A percentile compares a stretch with the other conserved stretches of the same genome.
phyloP scores from a whole-genome alignment of 345 rosid genomes.

The Hevea brasiliensis region DNA sequence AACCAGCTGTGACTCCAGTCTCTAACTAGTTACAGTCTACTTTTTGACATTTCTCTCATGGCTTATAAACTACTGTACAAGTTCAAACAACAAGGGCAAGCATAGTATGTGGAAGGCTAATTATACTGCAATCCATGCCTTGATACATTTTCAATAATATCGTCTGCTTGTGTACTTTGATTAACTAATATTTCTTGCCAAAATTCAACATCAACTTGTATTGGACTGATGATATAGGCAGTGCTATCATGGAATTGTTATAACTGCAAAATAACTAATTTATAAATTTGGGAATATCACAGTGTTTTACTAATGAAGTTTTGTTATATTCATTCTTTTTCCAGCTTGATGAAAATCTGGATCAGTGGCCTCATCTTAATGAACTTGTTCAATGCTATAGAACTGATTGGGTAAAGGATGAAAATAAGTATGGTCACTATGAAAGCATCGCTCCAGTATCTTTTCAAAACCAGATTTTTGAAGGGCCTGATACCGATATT shows the following conservation, averaged over 20 bases:
- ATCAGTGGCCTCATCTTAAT: conserved; percentile 95
- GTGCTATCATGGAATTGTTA: background rate
- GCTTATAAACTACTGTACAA: background rate
- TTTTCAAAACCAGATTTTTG: conserved; percentile 83
- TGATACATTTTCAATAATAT: background rate
- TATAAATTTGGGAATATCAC: background rate
- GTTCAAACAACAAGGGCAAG: background rate
- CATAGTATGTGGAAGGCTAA: background rate
- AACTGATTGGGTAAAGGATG: conserved; percentile 95
- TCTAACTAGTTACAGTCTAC: background rate
- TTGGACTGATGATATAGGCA: background rate
- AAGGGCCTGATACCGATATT: conserved; percentile 94
- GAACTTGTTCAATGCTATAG: conserved; percentile 82
- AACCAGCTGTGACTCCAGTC: background rate
- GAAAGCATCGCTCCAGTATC: conserved; percentile 57
- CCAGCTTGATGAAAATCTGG: conserved; percentile 86
- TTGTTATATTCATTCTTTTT: conserved; percentile 6
- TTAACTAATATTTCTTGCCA: background rate
- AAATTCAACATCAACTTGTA: background rate
- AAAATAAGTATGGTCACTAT: conserved; percentile 85
- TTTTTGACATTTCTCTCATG: background rate
- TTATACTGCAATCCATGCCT: background rate
- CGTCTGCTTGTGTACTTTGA: background rate
- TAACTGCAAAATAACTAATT: background rate
- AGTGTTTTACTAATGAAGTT: background rate